A percentile compares a stretch with the other conserved stretches of the same genome.
Conservation (phyloP, 495 filamentous ascomycete species). For the Amniculicola lignicola region DNA sequence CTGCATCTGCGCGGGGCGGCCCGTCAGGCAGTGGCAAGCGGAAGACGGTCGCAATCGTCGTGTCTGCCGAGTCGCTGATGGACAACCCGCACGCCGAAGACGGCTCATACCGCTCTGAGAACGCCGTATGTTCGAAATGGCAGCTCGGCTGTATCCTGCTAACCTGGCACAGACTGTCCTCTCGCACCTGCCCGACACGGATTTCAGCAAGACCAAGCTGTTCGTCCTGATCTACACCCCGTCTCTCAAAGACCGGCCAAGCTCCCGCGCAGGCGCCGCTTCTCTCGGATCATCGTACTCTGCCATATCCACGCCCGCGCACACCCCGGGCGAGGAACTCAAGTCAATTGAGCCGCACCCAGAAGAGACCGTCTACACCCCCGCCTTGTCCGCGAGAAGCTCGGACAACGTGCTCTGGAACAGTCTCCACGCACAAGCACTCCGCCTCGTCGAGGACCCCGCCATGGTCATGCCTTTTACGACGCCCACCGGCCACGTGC, state of each 20-base stretch:
- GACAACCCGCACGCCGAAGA: slow-evolving; percentile 53
- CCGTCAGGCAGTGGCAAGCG: slow-evolving; percentile 49
- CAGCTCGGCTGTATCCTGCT: slow-evolving; percentile 32
- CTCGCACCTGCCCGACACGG: slow-evolving; percentile 74
- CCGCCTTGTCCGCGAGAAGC: slow-evolving; percentile 32
- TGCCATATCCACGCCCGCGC: slow-evolving; percentile 72
- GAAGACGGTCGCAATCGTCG: slow-evolving; percentile 79
- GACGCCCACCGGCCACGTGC: slow-evolving; percentile 68
- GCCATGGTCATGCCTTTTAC: slow-evolving; percentile 86
- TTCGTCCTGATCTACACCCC: slow-evolving; percentile 89
- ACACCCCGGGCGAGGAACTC: slow-evolving; percentile 62
- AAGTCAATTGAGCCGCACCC: slow-evolving; percentile 50
- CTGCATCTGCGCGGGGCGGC: slow-evolving; percentile 24
- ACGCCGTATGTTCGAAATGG: slow-evolving; percentile 62
- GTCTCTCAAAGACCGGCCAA: slow-evolving; percentile 53
- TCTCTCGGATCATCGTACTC: slow-evolving; percentile 85
- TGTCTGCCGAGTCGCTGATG: slow-evolving; percentile 68
- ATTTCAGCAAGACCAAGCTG: slow-evolving; percentile 64
- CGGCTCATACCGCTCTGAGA: slow-evolving; percentile 60
- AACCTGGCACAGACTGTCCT: slow-evolving; percentile 67
- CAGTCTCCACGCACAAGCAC: slow-evolving; percentile 70
- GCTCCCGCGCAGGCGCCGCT: slow-evolving; percentile 48
- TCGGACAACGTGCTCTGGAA: slow-evolving; percentile 58
- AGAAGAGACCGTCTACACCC: slow-evolving; percentile 30
- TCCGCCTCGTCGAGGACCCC: slow-evolving; percentile 73